Base-by-base conservation (phyloP, 164 flowering plant genomes). In the Macadamia tetraphylla region DNA sequence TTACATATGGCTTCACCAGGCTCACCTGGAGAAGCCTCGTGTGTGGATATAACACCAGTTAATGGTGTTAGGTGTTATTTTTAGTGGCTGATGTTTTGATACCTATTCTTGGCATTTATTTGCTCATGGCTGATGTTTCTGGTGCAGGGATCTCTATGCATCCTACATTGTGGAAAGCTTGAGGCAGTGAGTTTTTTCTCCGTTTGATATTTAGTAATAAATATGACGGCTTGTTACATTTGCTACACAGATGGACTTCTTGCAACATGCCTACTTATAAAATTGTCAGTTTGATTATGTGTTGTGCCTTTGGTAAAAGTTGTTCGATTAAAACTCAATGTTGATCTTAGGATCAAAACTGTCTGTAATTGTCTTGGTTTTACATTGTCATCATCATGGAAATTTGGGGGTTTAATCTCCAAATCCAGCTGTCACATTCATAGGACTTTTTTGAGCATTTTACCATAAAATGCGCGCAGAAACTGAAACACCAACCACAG, bases 141-240 rank as follows among this genome's bases (percentile, higher is more conserved):
- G 30, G 69, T 78, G 72, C 87, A 91, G 94, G 97, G 94, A 86
- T 76, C 83, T 88, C 62, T 91, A 88, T 76, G 93, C 88, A 18
- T 80, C 90, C 32, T 90, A 90, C 82, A 87, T 88, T 52, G 90
- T 90, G 55, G 94, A 87, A 65, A 81, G 87, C 82, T 75, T 90
- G 82, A 88, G 97, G 88, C 81, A 83, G 84, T 90, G 74, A 88
- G 7, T 12, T 35, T 49, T 53, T 53, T 14, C 57, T 53, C 18
- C 14, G 6, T 14, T 3, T 3, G 17, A 35, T 35, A 35, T 35
- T 11, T 46, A 46, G 51, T 46, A 46, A 46, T 46, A 11, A 11
- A 11, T 9, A 8, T 46, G 9, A 46, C 51, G 1, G 51, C 51
- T 4, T 53, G 57, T 53, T 17, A 53, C 17, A 17, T 53, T 53